Evolutionary conservation across 1,139 yeast genomes (phyloP).

Genomic region (Suhomyces ambrosiae): DNA sequence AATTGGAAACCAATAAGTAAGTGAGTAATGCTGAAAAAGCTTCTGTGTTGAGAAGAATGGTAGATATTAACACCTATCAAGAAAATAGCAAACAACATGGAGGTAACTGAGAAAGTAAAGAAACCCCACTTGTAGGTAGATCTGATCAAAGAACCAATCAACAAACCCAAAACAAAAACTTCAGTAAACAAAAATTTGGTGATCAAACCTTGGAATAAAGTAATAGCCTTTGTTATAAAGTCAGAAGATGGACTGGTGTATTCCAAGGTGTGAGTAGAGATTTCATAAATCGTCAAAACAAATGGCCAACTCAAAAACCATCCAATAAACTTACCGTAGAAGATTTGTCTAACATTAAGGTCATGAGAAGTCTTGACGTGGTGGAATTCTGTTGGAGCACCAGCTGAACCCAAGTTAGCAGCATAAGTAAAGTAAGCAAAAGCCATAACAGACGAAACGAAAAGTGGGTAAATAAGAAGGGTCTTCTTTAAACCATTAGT

Average conservation of each 20-base stretch:
- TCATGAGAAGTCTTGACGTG: constrained; percentile 45
- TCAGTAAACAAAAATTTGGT: constrained; percentile 46
- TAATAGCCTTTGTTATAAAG: constrained; percentile 27
- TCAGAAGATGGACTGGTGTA: constrained; percentile 34
- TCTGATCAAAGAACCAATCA: constrained; percentile 55
- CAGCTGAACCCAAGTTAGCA: constrained; percentile 67
- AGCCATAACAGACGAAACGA: constrained; percentile 49
- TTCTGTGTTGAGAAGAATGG: constrained; percentile 14
- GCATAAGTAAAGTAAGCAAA: constrained; percentile 64
- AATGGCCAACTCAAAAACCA: constrained; percentile 69
- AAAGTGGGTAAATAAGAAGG: constrained; percentile 49
- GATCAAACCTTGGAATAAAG: constrained; percentile 27
- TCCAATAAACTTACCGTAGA: constrained; percentile 65
- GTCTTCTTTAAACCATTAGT: constrained; percentile 39
- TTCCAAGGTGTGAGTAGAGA: constrained; percentile 43
- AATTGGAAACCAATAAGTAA: constrained; percentile 34
- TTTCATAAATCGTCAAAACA: constrained; percentile 48
- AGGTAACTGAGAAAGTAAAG: constrained; percentile 44
- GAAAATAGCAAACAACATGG: constrained; percentile 40
- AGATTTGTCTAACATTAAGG: constrained; percentile 59
- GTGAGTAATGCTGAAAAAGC: constrained; percentile 21
- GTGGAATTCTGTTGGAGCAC: constrained; percentile 54
- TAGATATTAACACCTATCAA: constrained; percentile 25
- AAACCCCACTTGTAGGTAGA: constrained; percentile 72
- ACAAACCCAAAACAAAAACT: constrained; percentile 53